Evolutionary conservation across 129 eudicot genomes (phyloP).

Genomic region (Gnaphalium uliginosum): DNA sequence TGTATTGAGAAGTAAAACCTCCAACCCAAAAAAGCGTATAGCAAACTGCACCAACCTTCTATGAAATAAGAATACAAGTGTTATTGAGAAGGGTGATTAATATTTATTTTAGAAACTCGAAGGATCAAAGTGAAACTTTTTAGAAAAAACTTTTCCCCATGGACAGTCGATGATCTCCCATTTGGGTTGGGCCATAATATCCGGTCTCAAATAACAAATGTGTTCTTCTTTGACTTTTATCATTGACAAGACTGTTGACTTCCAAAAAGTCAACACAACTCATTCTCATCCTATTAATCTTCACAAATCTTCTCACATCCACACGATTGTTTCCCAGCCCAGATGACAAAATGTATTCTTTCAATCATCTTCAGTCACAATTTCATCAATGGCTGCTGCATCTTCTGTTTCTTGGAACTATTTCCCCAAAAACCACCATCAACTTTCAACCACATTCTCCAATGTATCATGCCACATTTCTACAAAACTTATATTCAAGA

Average conservation of each 20-base stretch:
- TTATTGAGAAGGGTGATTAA: too few relatives aligned
- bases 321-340: conserved; percentile 50
- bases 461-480: conserved; percentile 21
- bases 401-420: conserved; percentile 37
- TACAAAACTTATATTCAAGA: conserved; percentile 11
- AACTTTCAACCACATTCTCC: conserved; percentile 27
- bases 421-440: conserved; percentile 34
- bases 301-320: conserved; percentile 54
- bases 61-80: too few relatives aligned
- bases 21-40: too few relatives aligned
- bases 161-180: not conserved
- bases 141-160: too few relatives aligned
- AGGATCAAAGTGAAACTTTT: too few relatives aligned
- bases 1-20: too few relatives aligned
- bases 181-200: not conserved
- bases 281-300: conserved; percentile 40
- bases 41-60: too few relatives aligned
- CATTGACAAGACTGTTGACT: conserved; percentile 13
- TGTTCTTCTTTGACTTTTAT: conserved; percentile 4
- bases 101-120: too few relatives aligned
- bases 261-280: not conserved
- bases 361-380: conserved; percentile 18
- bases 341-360: conserved; percentile 32
- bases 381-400: conserved; percentile 55
- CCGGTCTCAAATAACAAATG: not conserved